phyloP scores from a whole-genome alignment of 2,329 filamentous ascomycete species.

The Paecilomyces dactylethromorphus region DNA sequence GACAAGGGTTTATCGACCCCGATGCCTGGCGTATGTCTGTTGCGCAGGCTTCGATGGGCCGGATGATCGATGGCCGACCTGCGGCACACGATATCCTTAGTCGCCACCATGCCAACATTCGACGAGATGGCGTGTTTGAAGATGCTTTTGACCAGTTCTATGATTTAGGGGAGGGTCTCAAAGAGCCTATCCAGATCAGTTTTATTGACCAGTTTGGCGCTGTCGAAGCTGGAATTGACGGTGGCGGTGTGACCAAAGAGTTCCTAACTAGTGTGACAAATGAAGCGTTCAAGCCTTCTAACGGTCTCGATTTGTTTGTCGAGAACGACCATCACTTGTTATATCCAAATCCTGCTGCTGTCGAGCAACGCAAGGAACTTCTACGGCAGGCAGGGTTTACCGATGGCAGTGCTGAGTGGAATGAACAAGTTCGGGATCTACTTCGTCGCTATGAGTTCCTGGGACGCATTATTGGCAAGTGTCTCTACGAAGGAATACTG shows the following conservation, averaged over 20 bases:
- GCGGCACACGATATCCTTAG: slow-evolving; percentile 34
- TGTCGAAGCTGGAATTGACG: slow-evolving; percentile 88
- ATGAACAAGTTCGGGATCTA: slow-evolving; percentile 52
- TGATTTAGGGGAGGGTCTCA: slow-evolving; percentile 69
- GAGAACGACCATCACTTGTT: slow-evolving; percentile 80
- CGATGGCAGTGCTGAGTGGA: slow-evolving; percentile 53
- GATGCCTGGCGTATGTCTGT: slow-evolving; percentile 67
- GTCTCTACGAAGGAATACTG: slow-evolving; percentile 92
- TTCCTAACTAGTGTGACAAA: slow-evolving; percentile 84
- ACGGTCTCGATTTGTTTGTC: slow-evolving; percentile 61
- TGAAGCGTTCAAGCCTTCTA: slow-evolving; percentile 66
- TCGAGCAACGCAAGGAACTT: slow-evolving; percentile 61
- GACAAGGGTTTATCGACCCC: slow-evolving; percentile 62
- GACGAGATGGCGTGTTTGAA: slow-evolving; percentile 70
- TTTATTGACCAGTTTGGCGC: slow-evolving; percentile 89
- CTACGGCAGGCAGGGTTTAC: slow-evolving; percentile 47
- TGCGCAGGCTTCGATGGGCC: slow-evolving; percentile 36
- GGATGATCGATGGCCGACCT: slow-evolving; percentile 33
- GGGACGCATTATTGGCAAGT: slow-evolving; percentile 89
- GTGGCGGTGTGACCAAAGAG: slow-evolving; percentile 94
- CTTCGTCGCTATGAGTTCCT: slow-evolving; percentile 81
- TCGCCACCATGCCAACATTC: slow-evolving; percentile 72
- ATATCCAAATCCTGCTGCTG: slow-evolving; percentile 75
- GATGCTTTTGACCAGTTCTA: slow-evolving; percentile 85
- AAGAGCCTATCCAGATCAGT: slow-evolving; percentile 93